Percentiles rank a stretch among this genome's conserved stretches.
phyloP scores from a whole-genome alignment of 257 asterid species.

The Gynochthodes officinalis region DNA sequence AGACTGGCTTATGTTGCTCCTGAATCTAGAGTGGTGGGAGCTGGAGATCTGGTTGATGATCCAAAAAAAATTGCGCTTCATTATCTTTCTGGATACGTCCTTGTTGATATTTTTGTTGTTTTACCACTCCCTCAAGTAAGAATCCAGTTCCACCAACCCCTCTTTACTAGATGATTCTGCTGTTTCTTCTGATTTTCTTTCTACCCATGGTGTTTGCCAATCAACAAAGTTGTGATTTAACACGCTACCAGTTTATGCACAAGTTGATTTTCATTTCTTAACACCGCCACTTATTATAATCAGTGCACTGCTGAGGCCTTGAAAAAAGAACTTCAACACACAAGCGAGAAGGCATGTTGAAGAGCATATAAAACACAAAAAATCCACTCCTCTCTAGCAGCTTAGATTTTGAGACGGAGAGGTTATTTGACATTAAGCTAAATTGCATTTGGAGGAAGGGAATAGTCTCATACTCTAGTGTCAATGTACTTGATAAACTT shows the following conservation, averaged over 20 bases:
- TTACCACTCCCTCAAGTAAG: slow-evolving; percentile 87
- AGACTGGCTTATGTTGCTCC: slow-evolving; percentile 86
- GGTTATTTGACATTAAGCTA: not conserved
- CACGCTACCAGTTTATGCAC: not conserved
- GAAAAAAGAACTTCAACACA: not conserved
- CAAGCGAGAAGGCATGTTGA: not conserved
- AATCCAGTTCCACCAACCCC: not conserved
- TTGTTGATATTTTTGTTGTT: slow-evolving; percentile 55
- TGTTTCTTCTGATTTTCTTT: not conserved
- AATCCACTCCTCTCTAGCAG: not conserved
- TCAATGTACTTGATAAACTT: not conserved
- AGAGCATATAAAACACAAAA: not conserved
- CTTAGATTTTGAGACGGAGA: not conserved
- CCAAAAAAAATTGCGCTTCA: slow-evolving; percentile 69
- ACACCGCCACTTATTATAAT: not conserved
- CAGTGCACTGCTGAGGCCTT: not conserved
- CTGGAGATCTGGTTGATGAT: slow-evolving; percentile 77
- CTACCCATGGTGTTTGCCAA: not conserved
- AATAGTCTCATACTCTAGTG: not conserved
- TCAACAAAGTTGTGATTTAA: not conserved
- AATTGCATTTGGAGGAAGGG: not conserved
- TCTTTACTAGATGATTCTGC: not conserved
- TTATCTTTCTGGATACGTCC: slow-evolving; percentile 56
- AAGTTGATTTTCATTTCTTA: not conserved
- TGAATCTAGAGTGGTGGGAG: slow-evolving; percentile 76